Evolutionary conservation across 2,329 filamentous ascomycete genomes (phyloP).

Genomic region (Alternaria incomplexa): DNA sequence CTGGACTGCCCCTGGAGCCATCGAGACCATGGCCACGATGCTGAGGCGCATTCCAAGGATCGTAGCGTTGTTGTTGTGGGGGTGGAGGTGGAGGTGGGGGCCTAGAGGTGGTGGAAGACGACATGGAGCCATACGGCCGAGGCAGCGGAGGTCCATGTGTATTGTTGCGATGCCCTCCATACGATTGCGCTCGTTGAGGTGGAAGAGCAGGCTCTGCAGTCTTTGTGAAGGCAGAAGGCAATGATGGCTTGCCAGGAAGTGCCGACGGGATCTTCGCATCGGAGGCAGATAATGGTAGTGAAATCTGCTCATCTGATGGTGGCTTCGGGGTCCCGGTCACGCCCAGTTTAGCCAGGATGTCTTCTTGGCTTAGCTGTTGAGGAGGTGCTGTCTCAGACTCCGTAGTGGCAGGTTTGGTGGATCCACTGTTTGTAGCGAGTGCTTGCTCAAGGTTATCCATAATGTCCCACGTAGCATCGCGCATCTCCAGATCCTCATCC

Average conservation of each 20-base stretch:
- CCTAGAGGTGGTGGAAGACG: constrained; percentile 14
- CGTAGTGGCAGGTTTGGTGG: constrained; percentile 6
- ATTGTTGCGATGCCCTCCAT: constrained; percentile 23
- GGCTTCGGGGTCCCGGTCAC: constrained; percentile 49
- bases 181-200: constrained; percentile 30
- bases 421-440: constrained; percentile 31
- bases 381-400: constrained; percentile 2
- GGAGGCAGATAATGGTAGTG: constrained; percentile 10
- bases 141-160: constrained; percentile 16
- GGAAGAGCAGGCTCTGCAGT: constrained; percentile 7
- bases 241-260: constrained; percentile 26
- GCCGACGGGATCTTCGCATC: constrained; percentile 19
- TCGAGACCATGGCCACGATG: constrained; percentile 24
- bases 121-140: constrained; percentile 37
- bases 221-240: constrained; percentile 3
- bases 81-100: constrained; percentile 34
- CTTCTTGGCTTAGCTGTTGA: constrained; percentile 40
- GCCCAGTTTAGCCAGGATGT: constrained; percentile 44
- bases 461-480: constrained; percentile 44
- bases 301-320: constrained; percentile 29
- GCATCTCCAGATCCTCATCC: constrained; percentile 42
- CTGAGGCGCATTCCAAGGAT: constrained; percentile 32
- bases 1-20: constrained; percentile 36
- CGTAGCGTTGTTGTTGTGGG: constrained; percentile 19
- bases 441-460: constrained; percentile 51